phyloP scores from a whole-genome alignment of 2,329 filamentous ascomycete genomes.

The Podosphaera fusca region DNA sequence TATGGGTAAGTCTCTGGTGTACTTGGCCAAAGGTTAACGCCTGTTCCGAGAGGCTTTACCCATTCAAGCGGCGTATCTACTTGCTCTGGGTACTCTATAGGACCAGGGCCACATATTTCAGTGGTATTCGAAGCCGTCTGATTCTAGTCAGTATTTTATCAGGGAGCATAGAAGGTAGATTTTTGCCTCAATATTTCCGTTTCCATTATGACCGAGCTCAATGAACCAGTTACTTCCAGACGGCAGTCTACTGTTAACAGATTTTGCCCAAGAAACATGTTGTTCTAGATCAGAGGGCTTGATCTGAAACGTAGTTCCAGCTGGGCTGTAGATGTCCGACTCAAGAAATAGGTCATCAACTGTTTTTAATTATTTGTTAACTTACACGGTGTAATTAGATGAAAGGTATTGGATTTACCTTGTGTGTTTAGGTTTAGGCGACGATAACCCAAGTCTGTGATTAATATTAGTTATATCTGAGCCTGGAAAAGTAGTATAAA shows the following conservation, averaged over 20 bases:
- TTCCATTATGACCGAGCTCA: slow-evolving; percentile 33
- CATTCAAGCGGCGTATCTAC: slow-evolving; percentile 24
- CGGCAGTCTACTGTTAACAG: slow-evolving; percentile 24
- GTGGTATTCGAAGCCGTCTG: slow-evolving; percentile 8
- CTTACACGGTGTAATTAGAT: slow-evolving; percentile 2
- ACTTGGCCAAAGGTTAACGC: slow-evolving; percentile 24
- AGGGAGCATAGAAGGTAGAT: background rate
- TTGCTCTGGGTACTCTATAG: slow-evolving; percentile 23
- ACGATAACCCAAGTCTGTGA: slow-evolving; percentile 11
- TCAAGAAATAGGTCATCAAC: slow-evolving; percentile 39
- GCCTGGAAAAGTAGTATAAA: background rate
- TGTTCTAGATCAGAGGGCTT: slow-evolving; percentile 23
- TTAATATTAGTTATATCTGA: background rate
- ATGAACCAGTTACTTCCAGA: slow-evolving; percentile 27
- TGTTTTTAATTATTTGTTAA: slow-evolving; percentile 6
- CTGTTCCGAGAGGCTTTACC: slow-evolving; percentile 25
- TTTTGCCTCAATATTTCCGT: slow-evolving; percentile 23
- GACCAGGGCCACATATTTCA: slow-evolving; percentile 9
- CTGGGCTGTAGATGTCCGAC: slow-evolving; percentile 25
- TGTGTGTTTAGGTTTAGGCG: slow-evolving; percentile 11
- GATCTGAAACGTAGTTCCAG: slow-evolving; percentile 26
- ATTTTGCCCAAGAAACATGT: slow-evolving; percentile 21
- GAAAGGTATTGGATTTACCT: slow-evolving; percentile 4
- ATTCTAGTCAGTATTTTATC: background rate
- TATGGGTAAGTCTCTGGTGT: slow-evolving; percentile 11